Evolutionary conservation across 192 early-diverging fungal genomes (phyloP).

Genomic region (Backusella australiensis): DNA sequence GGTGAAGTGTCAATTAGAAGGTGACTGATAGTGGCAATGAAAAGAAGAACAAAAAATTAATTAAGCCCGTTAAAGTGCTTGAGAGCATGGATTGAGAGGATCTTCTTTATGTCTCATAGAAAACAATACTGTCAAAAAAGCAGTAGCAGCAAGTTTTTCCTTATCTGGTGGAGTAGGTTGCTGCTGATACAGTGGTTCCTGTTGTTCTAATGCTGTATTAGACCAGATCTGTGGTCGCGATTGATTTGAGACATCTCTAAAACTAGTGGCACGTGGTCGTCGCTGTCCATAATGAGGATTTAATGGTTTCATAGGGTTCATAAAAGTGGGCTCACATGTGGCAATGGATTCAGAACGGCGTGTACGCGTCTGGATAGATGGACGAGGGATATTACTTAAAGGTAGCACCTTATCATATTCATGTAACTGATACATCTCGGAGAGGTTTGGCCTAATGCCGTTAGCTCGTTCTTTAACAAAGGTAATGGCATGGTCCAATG

Average conservation of each 20-base stretch:
- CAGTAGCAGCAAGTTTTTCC: not conserved
- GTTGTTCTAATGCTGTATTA: not conserved
- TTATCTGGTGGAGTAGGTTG: not conserved
- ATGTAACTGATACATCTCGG: constrained; percentile 72
- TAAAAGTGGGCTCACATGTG: not conserved
- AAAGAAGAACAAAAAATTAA: not conserved
- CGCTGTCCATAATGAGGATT: not conserved
- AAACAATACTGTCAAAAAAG: not conserved
- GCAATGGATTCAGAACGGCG: constrained; percentile 3
- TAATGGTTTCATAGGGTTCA: not conserved
- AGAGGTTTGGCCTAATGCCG: constrained; percentile 78
- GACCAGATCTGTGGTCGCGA: not conserved
- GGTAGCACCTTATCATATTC: constrained; percentile 52
- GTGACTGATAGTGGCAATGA: not conserved
- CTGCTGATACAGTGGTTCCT: not conserved
- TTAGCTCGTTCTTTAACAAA: constrained; percentile 68
- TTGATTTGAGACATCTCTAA: constrained; percentile 6
- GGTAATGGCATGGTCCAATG: constrained; percentile 55
- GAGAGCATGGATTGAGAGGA: not conserved
- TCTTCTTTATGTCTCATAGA: not conserved
- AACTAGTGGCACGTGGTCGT: constrained; percentile 9
- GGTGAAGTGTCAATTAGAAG: not conserved
- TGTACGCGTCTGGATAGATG: constrained; percentile 4
- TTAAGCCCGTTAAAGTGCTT: not conserved
- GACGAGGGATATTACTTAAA: not conserved